Evolutionary conservation across 345 rosid species (phyloP), one percentile per base, ranked within the genome.

Genomic region (Salix arbutifolia): DNA sequence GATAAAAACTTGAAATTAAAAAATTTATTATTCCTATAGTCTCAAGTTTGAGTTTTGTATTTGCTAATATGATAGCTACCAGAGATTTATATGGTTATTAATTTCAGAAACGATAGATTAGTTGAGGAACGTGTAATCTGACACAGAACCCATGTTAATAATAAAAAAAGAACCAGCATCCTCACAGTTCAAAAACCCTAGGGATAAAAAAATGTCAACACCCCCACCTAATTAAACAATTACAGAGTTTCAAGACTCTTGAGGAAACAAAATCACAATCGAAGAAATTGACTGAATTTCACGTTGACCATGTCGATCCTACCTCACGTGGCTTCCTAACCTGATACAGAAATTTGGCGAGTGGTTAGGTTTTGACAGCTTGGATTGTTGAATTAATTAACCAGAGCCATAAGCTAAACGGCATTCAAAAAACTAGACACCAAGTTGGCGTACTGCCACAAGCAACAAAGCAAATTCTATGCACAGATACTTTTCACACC

Each of bases 201-300:
- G 23, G 28, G 28, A 58, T n/a, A 18, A 9, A 13, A 19, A 64
- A 76, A 73, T 81, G 84, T 83, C 86, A 79, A 74, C 35, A 75
- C 35, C 23, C 23, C 65, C 74, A 23, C 30, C 76, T 64, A 23
- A 50, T 26, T 72, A 46, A 82, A 74, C 40, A 48, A 76, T 28
- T 4, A 12, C 66, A 58, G 31, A 73, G 17, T 35, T 82, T 78
- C 82, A 75, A 82, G 13, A 75, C 78, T 68, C 53, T 61, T 31
- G 67, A 67, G 65, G 50, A 67, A 79, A 77, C 69, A 74, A 77
- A 70, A 68, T 77, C 74, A 79, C 81, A 82, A 30, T 56, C 28
- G 87, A 82, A 83, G 85, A 81, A 86, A 78, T 83, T 82, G 92
- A 90, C 87, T 76, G 84, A 79, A 87, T 89, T 90, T 81, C 80